Evolutionary conservation across 106 monocot genomes (phyloP).

Genomic region (Platanthera zijinensis): DNA sequence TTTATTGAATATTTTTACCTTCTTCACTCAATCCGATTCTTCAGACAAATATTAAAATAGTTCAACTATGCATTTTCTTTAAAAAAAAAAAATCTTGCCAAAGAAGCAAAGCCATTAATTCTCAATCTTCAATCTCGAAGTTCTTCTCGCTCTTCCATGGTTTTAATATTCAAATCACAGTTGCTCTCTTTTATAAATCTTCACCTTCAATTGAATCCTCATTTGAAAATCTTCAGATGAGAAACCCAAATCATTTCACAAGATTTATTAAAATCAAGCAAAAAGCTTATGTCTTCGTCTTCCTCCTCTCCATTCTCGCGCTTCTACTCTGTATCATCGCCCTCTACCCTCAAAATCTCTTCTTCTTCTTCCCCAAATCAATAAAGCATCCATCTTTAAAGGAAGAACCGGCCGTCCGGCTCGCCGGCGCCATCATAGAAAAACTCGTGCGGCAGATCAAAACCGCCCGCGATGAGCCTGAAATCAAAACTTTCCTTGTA

Average conservation of each 20-base stretch:
- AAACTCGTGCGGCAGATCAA: slow-evolving; percentile 35
- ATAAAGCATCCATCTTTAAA: neutral
- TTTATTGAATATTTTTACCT: too few species aligned
- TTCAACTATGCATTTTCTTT: too few species aligned
- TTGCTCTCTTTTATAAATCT: neutral
- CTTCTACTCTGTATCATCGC: slow-evolving; percentile 33
- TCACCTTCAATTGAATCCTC: neutral
- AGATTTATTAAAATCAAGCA: slow-evolving; percentile 25
- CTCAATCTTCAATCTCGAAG: too few species aligned
- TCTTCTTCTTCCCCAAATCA: slow-evolving; percentile 9
- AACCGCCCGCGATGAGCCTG: slow-evolving; percentile 8
- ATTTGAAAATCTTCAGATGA: slow-evolving; percentile 15
- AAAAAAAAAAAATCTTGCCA: too few species aligned
- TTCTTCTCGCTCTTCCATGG: too few species aligned
- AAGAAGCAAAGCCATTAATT: too few species aligned
- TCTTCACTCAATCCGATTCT: too few species aligned
- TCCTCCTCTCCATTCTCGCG: slow-evolving; percentile 29
- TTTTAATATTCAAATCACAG: neutral
- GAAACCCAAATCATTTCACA: slow-evolving; percentile 7
- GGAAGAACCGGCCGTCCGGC: neutral
- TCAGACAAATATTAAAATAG: too few species aligned
- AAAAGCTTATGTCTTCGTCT: slow-evolving; percentile 25
- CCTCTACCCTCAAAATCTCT: slow-evolving; percentile 26
- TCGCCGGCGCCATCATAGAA: slow-evolving; percentile 22
- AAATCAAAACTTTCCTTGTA: slow-evolving; percentile 30